Evolutionary conservation across 306 rosid genomes (phyloP), one percentile per base, ranked within the genome.

Genomic region (Leucaena leucocephala): DNA sequence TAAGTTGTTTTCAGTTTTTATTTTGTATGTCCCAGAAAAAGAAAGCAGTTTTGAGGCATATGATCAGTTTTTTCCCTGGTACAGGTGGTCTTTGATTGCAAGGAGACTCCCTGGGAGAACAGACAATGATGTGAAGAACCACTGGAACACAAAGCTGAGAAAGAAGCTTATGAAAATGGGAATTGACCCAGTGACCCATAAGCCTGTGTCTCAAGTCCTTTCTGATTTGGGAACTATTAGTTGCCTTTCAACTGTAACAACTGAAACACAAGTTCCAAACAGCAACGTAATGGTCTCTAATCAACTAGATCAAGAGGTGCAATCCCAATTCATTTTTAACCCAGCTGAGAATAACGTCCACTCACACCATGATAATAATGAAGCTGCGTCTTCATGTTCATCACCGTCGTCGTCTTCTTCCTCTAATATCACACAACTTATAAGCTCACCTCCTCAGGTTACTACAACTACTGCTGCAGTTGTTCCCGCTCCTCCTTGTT

Each of bases 101-200:
- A 88, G 64, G 78, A 83, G 82, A 43, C 83, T 95, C 3, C 98
- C 94, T 6, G 99, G 99, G 66, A 95, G 98, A 80, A 95, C 99
- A 44, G 98, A 95, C 83, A 95, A 95, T 46, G 98, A 95, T 83
- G 99, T 95, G 50, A 95, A 95, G 75, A 95, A 95, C 82, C 89
- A 93, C 76, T 95, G 99, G 99, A 95, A 95, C 87, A 95, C 99
- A 48, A 93, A 90, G 82, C 86, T 95, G 79, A 90, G 94, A 70
- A 95, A 93, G 87, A 95, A 90, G 91, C 99, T 93, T 35, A 76
- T 78, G 82, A 93, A 90, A 38, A 86, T 91, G 90, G 99, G 98
- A 70, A 95, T 95, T 68, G 99, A 95, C 78, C 98, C 96, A 3
- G 79, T 95, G 22, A 95, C 99, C 7, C 99, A 95, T 72, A 95